A percentile compares a stretch with the other conserved stretches of the same genome.
These are phyloP conservation scores for Kalmanozyma brasiliensis DNA, from an alignment of 1,284 basidiomycete genomes.

Conservation along the genomic window DNA sequence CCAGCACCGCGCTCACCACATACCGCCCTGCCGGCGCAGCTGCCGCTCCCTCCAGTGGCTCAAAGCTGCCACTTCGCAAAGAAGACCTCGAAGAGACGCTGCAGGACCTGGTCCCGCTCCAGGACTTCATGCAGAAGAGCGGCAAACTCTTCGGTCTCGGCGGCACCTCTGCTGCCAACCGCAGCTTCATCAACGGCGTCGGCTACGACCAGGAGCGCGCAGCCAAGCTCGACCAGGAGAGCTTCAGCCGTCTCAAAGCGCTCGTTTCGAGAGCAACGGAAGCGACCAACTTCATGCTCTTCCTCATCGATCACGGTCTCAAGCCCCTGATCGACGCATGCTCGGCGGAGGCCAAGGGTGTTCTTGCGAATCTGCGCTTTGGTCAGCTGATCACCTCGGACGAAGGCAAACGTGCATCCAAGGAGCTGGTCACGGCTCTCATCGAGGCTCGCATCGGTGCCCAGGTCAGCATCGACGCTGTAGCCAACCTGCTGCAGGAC, in stretches of 20 bases:
- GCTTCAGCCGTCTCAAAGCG: constrained; percentile 77
- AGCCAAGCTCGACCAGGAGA: constrained; percentile 77
- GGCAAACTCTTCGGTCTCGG: constrained; percentile 61
- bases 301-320: constrained; percentile 89
- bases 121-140: constrained; percentile 60
- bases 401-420: constrained; percentile 82
- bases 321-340: constrained; percentile 78
- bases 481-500: constrained; percentile 91
- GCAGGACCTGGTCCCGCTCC: constrained; percentile 51
- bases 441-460: constrained; percentile 98
- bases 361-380: constrained; percentile 51
- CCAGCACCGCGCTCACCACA: constrained; percentile 19
- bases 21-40: constrained; percentile 27
- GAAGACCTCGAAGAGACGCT: constrained; percentile 54
- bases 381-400: constrained; percentile 75
- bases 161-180: constrained; percentile 39
- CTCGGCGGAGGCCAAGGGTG: constrained; percentile 43
- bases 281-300: constrained; percentile 86
- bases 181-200: constrained; percentile 34
- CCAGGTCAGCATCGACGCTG: constrained; percentile 93
- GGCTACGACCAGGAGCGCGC: constrained; percentile 45
- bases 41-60: constrained; percentile 1
- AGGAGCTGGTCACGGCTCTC: constrained; percentile 77
- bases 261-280: constrained; percentile 75
- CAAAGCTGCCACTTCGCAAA: constrained; percentile 38